phyloP scores from a whole-genome alignment of 768 basidiomycete species.

The Termitomyces sp. region DNA sequence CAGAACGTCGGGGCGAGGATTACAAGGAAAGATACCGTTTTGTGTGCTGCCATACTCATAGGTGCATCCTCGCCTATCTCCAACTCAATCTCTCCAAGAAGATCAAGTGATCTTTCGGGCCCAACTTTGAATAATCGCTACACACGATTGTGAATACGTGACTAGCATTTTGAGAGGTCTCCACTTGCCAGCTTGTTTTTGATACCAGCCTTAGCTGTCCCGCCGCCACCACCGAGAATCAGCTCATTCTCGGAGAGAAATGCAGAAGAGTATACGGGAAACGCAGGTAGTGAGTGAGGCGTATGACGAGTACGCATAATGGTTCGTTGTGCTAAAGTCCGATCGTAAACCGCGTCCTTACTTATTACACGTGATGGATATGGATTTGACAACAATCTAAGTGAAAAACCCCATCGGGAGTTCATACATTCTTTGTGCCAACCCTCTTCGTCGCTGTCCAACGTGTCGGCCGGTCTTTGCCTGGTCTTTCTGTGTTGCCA shows the following conservation, averaged over 20 bases:
- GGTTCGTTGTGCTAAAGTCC: not conserved
- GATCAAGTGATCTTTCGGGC: slow-evolving; percentile 44
- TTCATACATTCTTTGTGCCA: not conserved
- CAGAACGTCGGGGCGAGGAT: not conserved
- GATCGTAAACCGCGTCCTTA: not conserved
- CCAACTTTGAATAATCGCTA: slow-evolving; percentile 69
- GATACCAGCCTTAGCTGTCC: slow-evolving; percentile 80
- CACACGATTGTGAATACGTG: not conserved
- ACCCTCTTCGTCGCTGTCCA: not conserved
- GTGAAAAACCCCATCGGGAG: not conserved
- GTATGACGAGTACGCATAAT: slow-evolving; percentile 79
- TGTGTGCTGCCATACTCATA: slow-evolving; percentile 85
- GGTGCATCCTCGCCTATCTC: slow-evolving; percentile 86
- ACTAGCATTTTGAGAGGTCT: not conserved
- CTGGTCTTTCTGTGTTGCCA: not conserved
- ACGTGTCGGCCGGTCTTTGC: not conserved
- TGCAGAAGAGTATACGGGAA: slow-evolving; percentile 85
- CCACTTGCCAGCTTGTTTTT: slow-evolving; percentile 86
- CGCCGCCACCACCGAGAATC: slow-evolving; percentile 87
- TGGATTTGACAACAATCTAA: not conserved
- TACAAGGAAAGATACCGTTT: slow-evolving; percentile 37
- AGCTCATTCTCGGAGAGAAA: slow-evolving; percentile 72
- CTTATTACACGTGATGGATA: slow-evolving; percentile 12
- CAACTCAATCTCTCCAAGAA: slow-evolving; percentile 68
- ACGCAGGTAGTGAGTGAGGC: slow-evolving; percentile 68